A percentile compares a stretch with the other conserved stretches of the same genome.
These are phyloP conservation scores for Penicillium bialowiezense DNA, from an alignment of 495 filamentous ascomycete species.

Conservation along the genomic window DNA sequence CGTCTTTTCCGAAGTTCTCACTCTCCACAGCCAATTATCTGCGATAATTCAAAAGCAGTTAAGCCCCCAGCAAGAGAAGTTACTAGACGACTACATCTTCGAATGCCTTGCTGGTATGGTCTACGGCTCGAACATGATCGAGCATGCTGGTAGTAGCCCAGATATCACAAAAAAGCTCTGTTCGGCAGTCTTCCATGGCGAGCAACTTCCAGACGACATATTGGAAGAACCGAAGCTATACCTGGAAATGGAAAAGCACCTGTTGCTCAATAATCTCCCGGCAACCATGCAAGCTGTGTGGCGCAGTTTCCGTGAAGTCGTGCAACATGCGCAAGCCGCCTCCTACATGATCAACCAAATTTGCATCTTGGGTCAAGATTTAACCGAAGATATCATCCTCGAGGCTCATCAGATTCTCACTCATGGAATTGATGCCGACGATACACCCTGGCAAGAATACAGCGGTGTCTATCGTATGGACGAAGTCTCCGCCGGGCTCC, in stretches of 20 bases:
- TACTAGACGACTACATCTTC: constrained; percentile 1
- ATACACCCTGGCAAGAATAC: constrained; percentile 21
- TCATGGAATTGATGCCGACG: constrained; percentile 6
- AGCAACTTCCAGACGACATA: constrained; percentile 1
- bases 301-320: constrained; percentile 23
- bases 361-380: constrained; percentile 10
- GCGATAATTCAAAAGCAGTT: background rate
- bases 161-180: constrained; percentile 2
- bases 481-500: constrained; percentile 16
- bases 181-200: background rate
- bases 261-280: background rate
- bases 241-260: background rate
- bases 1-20: constrained; percentile 1
- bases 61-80: background rate
- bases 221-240: background rate
- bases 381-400: constrained; percentile 29
- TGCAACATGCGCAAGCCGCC: constrained; percentile 34
- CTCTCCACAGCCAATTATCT: constrained; percentile 1
- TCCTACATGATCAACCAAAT: constrained; percentile 20
- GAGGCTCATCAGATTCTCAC: constrained; percentile 32
- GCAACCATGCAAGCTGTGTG: constrained; percentile 6
- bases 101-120: constrained; percentile 3
- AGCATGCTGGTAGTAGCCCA: background rate
- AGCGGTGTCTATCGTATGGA: constrained; percentile 24
- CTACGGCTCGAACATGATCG: constrained; percentile 13